Evolutionary conservation across 164 flowering plant species (phyloP), one percentile per base, ranked within the genome.

Genomic region (Chimonanthus salicifolius): DNA sequence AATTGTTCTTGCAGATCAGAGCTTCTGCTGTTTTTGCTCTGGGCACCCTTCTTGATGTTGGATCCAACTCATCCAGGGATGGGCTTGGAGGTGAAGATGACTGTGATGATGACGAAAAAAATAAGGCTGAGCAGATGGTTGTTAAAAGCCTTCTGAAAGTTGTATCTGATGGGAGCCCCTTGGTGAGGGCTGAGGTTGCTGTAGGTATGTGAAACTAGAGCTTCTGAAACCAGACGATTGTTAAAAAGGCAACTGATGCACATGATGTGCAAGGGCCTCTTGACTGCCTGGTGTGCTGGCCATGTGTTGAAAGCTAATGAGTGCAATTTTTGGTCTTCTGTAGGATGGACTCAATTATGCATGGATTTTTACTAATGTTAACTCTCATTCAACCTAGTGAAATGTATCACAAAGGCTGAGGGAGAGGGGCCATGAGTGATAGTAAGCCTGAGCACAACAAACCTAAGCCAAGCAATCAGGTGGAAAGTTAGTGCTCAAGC

Each of bases 161-260:
- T 76, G 88, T 85, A 78, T 86, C 96, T 54, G 99, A 95, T 85
- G 99, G 99, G 80, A 93, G 98, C 72, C 98, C 98, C 9, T 80
- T 95, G 54, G 99, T 95, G 69, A 87, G 99, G 80, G 90, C 92
- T 15, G 98, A 95, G 85, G 90, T 90, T 77, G 96, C 97, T 77
- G 91, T 89, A 80, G 99, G 99, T 93, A 87, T 76, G 97, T 80
- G 66, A 62, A 71, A 48, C 9, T n/a, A 54, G 16, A 33, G 33
- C 33, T 33, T 15, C 45, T 46, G 15, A 45, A 15, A 4, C 18
- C 15, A 11, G 33, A 33, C 33, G 4, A 54, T 54, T 3, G 60
- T n/a, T 54, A 54, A 54, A 54, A 54, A 11, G 60, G n/a, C 60
- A 54, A n/a, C 60, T 11, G 60, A n/a, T 54, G 11, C n/a, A 54